phyloP scores from a whole-genome alignment of 169 alveolate genomes.

The Cryptosporidium meleagridis region DNA sequence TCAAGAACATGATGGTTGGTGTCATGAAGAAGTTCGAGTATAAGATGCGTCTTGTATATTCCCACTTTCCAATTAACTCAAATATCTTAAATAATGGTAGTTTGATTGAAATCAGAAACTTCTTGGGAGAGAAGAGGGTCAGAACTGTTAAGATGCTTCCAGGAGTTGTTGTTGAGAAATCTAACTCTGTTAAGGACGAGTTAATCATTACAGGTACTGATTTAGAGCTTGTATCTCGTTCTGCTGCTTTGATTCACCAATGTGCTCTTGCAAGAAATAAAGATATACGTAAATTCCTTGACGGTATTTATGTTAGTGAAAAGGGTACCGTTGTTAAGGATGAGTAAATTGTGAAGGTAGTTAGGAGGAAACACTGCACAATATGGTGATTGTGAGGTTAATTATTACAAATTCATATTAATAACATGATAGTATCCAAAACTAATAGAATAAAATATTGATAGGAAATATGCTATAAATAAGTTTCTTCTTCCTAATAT shows the following conservation, averaged over 20 bases:
- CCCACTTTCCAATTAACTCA: constrained; percentile 99
- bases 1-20: constrained; percentile 98
- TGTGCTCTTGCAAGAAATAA: constrained; percentile 96
- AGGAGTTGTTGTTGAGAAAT: constrained; percentile 93
- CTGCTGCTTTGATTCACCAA: constrained; percentile 98
- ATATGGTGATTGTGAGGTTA: not conserved
- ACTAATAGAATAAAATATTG: not conserved
- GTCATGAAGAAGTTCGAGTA: constrained; percentile 95
- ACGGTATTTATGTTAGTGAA: constrained; percentile 99
- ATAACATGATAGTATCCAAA: not conserved
- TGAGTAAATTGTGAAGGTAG: constrained; percentile 76
- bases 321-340: constrained; percentile 90
- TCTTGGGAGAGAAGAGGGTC: constrained; percentile 98
- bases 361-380: not conserved
- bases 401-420: not conserved
- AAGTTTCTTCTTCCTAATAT: constrained; percentile 7
- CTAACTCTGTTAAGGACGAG: constrained; percentile 96
- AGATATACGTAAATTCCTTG: constrained; percentile 99
- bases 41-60: constrained; percentile 99
- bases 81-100: constrained; percentile 93
- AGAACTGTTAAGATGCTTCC: constrained; percentile 92
- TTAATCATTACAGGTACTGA: constrained; percentile 97
- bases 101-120: constrained; percentile 97
- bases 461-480: constrained; percentile 3
- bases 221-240: constrained; percentile 95